Conservation (phyloP, 108 stramenopile genomes). For the Asterionellopsis glacialis region DNA sequence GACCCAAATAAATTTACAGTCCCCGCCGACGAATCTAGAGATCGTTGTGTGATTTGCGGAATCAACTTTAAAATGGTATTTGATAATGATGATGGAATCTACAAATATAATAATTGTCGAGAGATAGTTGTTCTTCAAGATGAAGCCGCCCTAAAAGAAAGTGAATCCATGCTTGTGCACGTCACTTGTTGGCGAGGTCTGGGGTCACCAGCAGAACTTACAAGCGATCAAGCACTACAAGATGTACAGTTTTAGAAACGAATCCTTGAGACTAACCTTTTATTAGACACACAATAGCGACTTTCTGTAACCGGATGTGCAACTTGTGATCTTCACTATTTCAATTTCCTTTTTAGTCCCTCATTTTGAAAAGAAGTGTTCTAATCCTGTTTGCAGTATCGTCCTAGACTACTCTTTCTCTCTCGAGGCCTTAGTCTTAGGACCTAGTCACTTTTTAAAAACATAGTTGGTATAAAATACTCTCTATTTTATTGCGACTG, state of each 20-base stretch:
- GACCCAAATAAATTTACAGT: slow-evolving; percentile 34
- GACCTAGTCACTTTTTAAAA: too few relatives aligned
- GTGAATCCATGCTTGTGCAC: slow-evolving; percentile 62
- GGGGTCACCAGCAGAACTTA: slow-evolving; percentile 62
- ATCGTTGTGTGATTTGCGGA: slow-evolving; percentile 77
- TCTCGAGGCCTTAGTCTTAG: too few relatives aligned
- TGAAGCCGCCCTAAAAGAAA: slow-evolving; percentile 56
- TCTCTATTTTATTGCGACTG: too few relatives aligned
- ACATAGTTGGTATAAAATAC: too few relatives aligned
- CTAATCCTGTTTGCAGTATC: too few relatives aligned
- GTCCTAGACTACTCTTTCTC: too few relatives aligned
- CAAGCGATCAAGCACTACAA: slow-evolving; percentile 50
- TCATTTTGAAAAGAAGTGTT: too few relatives aligned
- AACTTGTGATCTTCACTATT: too few relatives aligned
- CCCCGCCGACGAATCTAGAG: slow-evolving; percentile 72
- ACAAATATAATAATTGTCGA: slow-evolving; percentile 79
- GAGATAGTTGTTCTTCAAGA: slow-evolving; percentile 70
- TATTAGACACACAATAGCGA: too few relatives aligned
- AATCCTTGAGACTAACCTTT: too few relatives aligned
- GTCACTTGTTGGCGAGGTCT: slow-evolving; percentile 75
- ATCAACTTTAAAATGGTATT: slow-evolving; percentile 86
- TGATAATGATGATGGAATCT: slow-evolving; percentile 86
- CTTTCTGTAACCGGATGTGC: too few relatives aligned
- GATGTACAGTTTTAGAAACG: not conserved
- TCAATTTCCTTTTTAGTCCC: too few relatives aligned